A percentile compares a stretch with the other conserved stretches of the same genome.
Conservation (phyloP, 305 asterid genomes). For the Fraxinus floribunda region DNA sequence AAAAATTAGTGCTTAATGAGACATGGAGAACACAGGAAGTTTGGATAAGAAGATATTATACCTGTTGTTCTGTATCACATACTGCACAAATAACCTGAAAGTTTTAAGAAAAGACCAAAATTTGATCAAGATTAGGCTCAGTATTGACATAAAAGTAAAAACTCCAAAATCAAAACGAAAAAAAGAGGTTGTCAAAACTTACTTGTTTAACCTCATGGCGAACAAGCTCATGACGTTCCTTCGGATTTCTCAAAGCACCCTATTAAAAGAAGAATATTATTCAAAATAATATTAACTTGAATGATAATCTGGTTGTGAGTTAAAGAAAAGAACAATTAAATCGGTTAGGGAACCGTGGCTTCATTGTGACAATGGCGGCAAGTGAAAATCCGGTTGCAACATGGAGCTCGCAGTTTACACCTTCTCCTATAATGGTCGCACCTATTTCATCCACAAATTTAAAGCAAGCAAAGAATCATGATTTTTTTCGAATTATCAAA, state of each 20-base stretch:
- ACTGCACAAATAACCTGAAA: conserved; percentile 64
- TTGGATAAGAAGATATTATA: conserved; percentile 18
- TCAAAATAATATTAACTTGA: neutral
- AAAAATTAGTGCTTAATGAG: conserved; percentile 7
- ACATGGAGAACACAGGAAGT: neutral
- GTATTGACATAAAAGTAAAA: conserved; percentile 1
- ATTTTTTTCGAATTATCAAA: neutral
- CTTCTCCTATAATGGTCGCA: conserved; percentile 87
- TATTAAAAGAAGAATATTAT: conserved; percentile 22
- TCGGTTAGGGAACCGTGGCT: conserved; percentile 43
- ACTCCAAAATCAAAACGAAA: neutral
- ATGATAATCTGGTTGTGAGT: neutral
- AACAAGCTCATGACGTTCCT: conserved; percentile 72
- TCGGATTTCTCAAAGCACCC: conserved; percentile 62
- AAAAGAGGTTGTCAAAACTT: conserved; percentile 4
- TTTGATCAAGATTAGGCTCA: conserved; percentile 20
- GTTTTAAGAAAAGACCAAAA: neutral
- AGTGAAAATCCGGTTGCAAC: conserved; percentile 71
- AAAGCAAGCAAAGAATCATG: neutral
- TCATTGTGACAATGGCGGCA: conserved; percentile 99
- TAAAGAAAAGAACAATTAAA: conserved; percentile 10
- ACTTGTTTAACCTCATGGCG: conserved; percentile 79
- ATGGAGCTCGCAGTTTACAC: conserved; percentile 82
- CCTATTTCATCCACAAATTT: conserved; percentile 34
- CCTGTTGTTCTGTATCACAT: conserved; percentile 69